A percentile compares a stretch with the other conserved stretches of the same genome.
Evolutionary conservation across 257 asterid species (phyloP).

Genomic region (Solanum corneliomulleri): DNA sequence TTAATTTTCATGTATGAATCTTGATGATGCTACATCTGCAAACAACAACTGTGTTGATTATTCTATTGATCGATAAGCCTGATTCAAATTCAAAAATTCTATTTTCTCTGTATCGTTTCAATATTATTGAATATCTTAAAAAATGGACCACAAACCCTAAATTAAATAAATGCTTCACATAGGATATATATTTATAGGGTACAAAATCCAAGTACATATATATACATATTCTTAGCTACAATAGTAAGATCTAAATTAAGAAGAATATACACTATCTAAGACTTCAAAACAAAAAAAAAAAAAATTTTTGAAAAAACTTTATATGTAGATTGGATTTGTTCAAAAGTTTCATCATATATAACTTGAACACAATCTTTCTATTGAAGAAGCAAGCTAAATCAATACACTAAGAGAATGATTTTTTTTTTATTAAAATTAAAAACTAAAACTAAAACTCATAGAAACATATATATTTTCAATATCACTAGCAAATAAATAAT

Average conservation of each 20-base stretch:
- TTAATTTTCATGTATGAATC: slow-evolving; percentile 32
- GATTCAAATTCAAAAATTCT: background rate
- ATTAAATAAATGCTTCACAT: background rate
- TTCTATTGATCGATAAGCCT: background rate
- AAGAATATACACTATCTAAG: background rate
- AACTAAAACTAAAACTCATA: background rate
- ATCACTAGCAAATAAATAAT: background rate
- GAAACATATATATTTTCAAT: background rate
- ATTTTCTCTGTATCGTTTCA: background rate
- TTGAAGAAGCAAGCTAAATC: background rate
- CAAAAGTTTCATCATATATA: background rate
- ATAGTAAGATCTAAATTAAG: background rate
- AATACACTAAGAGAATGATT: background rate
- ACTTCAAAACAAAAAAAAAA: background rate
- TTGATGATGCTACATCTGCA: slow-evolving; percentile 44
- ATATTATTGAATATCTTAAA: background rate
- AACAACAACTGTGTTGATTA: slow-evolving; percentile 16
- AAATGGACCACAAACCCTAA: background rate
- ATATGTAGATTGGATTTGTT: background rate
- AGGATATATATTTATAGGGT: background rate
- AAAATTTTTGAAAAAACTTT: background rate
- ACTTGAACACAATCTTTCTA: background rate
- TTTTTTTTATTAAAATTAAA: too few relatives aligned
- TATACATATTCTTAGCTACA: background rate
- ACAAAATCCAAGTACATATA: background rate